phyloP scores from a whole-genome alignment of 2,329 filamentous ascomycete genomes.

The Huntiella omanensis region DNA sequence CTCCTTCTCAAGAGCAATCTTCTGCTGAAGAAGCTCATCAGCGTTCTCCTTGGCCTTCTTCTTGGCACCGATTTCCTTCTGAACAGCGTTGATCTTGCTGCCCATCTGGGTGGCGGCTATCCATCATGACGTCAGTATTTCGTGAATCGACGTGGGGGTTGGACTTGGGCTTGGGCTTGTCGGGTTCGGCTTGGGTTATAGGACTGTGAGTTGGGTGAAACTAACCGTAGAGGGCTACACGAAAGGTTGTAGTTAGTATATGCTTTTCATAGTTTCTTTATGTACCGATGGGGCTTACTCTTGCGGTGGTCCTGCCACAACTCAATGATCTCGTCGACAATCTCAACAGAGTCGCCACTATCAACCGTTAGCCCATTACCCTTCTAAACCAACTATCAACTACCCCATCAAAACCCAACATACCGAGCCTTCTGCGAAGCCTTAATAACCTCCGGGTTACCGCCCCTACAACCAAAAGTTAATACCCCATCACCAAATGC shows the following conservation, averaged over 20 bases:
- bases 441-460: conserved; percentile 77
- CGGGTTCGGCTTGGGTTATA: neutral
- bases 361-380: neutral
- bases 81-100: conserved; percentile 68
- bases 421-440: conserved; percentile 73
- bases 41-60: conserved; percentile 93
- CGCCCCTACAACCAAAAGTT: conserved; percentile 35
- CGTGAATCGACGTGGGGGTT: neutral
- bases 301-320: conserved; percentile 72
- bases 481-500: neutral
- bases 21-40: conserved; percentile 58
- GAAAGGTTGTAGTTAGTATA: conserved; percentile 5
- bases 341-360: conserved; percentile 46
- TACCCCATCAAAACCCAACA: conserved; percentile 12
- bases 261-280: neutral
- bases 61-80: conserved; percentile 79
- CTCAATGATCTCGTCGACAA: conserved; percentile 78
- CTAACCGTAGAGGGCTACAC: conserved; percentile 10
- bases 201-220: conserved; percentile 1
- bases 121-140: neutral
- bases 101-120: conserved; percentile 53
- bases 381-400: neutral
- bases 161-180: neutral
- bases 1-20: conserved; percentile 57
- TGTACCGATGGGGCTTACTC: conserved; percentile 27